Evolutionary conservation across 257 asterid species (phyloP), one percentile per base, ranked within the genome.

Genomic region (Salvia splendens): DNA sequence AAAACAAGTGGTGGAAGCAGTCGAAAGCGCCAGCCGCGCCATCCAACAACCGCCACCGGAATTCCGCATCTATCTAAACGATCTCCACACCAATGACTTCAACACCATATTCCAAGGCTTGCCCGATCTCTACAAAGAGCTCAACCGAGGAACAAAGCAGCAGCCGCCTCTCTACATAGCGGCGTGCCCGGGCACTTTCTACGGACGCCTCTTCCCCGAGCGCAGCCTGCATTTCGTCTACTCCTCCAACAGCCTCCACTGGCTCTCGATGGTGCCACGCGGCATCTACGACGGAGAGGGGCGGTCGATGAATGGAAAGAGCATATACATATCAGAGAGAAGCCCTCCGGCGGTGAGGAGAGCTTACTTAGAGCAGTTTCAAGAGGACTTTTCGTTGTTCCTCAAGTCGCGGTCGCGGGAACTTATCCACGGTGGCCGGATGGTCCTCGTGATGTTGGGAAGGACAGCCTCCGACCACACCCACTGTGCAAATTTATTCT

Each of bases 51-150:
- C 79, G 12, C 8, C 74, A 1, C 92, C 95, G 0, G 97, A 92
- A 71, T 79, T 84, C 57, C 79, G 89, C 5, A 87, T 92, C 1
- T 83, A 78, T 51, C 84, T 92, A 0, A 92, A 92, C 16, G 97
- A 92, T 75, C 96, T 92, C 9, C 96, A 88, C 0, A 80, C 87
- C 3, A 92, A 92, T 57, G 98, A 92, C 64, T 92, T 92, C 87
- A 92, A 92, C 74, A 77, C 92, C 0, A 69, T 92, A 8, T 92
- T 92, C 38, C 87, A 81, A 70, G 89, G 88, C 49, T 62, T 92
- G 77, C 98, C 98, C 9, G 87, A 84, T 5, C 77, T 87, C 20
- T 79, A 82, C 40, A 57, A 67, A 14, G 84, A 82, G 65, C 59
- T 92, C 53, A 83, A 65, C 58, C 59, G 61, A 51, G 78, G 16